These are phyloP conservation scores for Neonectria sp. DNA, from an alignment of 2,329 filamentous ascomycete genomes.

Conservation along the genomic window DNA sequence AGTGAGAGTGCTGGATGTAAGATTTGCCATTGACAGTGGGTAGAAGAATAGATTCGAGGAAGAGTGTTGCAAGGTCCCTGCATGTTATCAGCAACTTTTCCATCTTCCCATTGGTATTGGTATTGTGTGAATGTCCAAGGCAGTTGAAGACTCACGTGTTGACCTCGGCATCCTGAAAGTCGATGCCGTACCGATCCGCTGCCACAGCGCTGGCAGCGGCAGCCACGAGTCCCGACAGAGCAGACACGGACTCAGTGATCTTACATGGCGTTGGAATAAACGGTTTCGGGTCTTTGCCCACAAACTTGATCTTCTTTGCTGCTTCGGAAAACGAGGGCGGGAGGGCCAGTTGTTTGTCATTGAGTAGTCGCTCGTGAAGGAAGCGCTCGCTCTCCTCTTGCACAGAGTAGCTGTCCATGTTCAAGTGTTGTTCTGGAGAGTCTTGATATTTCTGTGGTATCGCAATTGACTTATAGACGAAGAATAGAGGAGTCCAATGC, in stretches of 20 bases:
- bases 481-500: background rate
- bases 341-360: slow-evolving; percentile 13
- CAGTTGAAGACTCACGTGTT: slow-evolving; percentile 24
- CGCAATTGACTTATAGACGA: background rate
- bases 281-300: slow-evolving; percentile 21
- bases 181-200: slow-evolving; percentile 28
- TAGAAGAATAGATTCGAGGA: slow-evolving; percentile 38
- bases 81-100: background rate
- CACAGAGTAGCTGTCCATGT: slow-evolving; percentile 21
- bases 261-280: slow-evolving; percentile 33
- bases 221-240: slow-evolving; percentile 27
- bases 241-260: slow-evolving; percentile 29
- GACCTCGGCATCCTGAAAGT: slow-evolving; percentile 28
- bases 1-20: slow-evolving; percentile 34
- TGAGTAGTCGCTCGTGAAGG: slow-evolving; percentile 14
- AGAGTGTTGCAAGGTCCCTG: slow-evolving; percentile 35
- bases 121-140: background rate
- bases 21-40: slow-evolving; percentile 31
- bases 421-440: background rate
- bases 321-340: slow-evolving; percentile 17
- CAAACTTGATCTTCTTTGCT: slow-evolving; percentile 27
- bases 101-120: background rate
- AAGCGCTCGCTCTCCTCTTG: slow-evolving; percentile 19
- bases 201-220: slow-evolving; percentile 27
- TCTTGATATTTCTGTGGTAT: background rate